phyloP scores from a whole-genome alignment of 2,329 filamentous ascomycete species.

The Alternaria ventricosa region DNA sequence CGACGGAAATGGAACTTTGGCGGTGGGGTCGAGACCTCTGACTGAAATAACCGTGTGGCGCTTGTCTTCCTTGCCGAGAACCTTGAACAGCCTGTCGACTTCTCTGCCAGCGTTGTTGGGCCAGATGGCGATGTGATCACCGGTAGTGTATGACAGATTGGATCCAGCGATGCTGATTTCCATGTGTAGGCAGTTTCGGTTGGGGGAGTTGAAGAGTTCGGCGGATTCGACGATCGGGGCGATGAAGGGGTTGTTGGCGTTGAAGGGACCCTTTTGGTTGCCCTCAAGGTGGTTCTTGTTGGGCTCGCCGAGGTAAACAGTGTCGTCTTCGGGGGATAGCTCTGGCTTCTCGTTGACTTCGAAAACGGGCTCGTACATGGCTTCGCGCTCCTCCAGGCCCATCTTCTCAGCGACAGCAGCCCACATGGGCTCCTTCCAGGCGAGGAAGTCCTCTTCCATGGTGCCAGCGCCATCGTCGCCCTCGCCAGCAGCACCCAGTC shows the following conservation, averaged over 20 bases:
- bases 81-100: constrained; percentile 85
- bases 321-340: constrained; percentile 74
- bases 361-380: constrained; percentile 93
- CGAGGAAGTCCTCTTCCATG: constrained; percentile 99
- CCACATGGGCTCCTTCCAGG: constrained; percentile 99
- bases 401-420: constrained; percentile 80
- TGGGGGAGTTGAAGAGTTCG: constrained; percentile 87
- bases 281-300: constrained; percentile 95
- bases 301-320: constrained; percentile 93
- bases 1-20: constrained; percentile 96
- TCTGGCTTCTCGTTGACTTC: constrained; percentile 78
- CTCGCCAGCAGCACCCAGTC: constrained; percentile 88
- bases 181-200: constrained; percentile 94
- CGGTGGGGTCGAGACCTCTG: constrained; percentile 90
- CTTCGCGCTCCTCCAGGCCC: constrained; percentile 91
- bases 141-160: constrained; percentile 91
- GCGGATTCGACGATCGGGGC: constrained; percentile 90
- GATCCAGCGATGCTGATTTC: constrained; percentile 91
- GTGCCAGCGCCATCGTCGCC: constrained; percentile 97
- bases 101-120: constrained; percentile 93
- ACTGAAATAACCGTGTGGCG: constrained; percentile 82
- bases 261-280: constrained; percentile 84
- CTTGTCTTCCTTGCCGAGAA: constrained; percentile 78
- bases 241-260: constrained; percentile 95
- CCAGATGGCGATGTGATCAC: constrained; percentile 97